A percentile compares a stretch with the other conserved stretches of the same genome.
These are phyloP conservation scores for Piper betle DNA, from an alignment of 164 flowering plant species.

Conservation along the genomic window DNA sequence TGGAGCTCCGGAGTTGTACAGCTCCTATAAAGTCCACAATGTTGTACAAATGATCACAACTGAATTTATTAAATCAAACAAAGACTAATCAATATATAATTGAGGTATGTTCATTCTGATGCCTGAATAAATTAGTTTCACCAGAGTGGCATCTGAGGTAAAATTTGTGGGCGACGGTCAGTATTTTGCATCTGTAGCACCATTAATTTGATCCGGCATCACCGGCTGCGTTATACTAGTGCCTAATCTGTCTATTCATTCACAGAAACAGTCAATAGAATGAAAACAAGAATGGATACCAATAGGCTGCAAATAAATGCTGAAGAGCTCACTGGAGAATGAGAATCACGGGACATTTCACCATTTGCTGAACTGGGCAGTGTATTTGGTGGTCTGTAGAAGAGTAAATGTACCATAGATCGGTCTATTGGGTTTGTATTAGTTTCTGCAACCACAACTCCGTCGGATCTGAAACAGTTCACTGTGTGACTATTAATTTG, in stretches of 20 bases:
- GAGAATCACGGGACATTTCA: constrained; percentile 22
- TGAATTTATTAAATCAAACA: too few relatives aligned
- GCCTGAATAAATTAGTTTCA: not conserved
- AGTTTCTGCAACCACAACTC: constrained; percentile 59
- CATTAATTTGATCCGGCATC: constrained; percentile 22
- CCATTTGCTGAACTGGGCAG: constrained; percentile 19
- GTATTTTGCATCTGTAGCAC: constrained; percentile 13
- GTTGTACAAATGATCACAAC: too few relatives aligned
- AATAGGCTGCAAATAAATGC: not conserved
- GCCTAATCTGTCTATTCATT: constrained; percentile 21
- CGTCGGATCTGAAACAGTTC: constrained; percentile 25
- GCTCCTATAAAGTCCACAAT: too few relatives aligned
- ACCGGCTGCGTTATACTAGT: constrained; percentile 15
- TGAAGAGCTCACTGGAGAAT: constrained; percentile 24
- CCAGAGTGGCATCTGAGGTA: not conserved
- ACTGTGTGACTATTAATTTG: not conserved
- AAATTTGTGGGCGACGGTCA: constrained; percentile 6
- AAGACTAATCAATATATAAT: too few relatives aligned
- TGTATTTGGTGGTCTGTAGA: constrained; percentile 50
- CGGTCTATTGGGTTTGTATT: constrained; percentile 87
- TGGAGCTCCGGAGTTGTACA: too few relatives aligned
- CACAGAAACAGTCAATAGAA: constrained; percentile 3
- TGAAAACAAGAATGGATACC: not conserved
- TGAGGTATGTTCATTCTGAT: not conserved
- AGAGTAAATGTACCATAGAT: constrained; percentile 71